Evolutionary conservation across 371 early-diverging fungal genomes (phyloP).

Genomic region (Capniomyces stellatus): DNA sequence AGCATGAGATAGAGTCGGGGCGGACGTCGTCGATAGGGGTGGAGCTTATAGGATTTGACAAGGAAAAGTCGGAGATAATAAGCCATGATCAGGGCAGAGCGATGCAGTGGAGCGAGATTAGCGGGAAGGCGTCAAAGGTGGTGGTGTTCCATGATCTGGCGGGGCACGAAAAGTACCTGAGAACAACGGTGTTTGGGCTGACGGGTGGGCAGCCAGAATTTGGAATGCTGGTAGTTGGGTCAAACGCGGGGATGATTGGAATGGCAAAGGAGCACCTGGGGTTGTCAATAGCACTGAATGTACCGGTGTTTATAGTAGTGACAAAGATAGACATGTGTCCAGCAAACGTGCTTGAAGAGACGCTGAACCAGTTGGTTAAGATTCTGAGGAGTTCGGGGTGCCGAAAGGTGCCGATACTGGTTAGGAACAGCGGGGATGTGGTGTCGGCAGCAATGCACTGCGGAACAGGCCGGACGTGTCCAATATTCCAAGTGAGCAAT

Average conservation of each 20-base stretch:
- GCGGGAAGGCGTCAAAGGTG: constrained; percentile 53
- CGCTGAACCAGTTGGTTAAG: constrained; percentile 60
- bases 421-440: constrained; percentile 56
- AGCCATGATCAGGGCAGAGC: constrained; percentile 32
- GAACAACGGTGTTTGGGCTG: constrained; percentile 87
- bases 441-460: constrained; percentile 54
- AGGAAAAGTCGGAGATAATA: constrained; percentile 15
- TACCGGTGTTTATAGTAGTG: constrained; percentile 77
- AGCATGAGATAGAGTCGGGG: constrained; percentile 84
- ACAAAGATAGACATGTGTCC: constrained; percentile 90
- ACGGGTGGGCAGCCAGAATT: constrained; percentile 78
- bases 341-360: constrained; percentile 56
- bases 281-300: constrained; percentile 58
- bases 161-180: constrained; percentile 84
- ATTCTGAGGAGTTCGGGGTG: constrained; percentile 75
- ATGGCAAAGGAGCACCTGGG: constrained; percentile 93
- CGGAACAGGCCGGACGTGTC: constrained; percentile 73
- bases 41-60: constrained; percentile 77
- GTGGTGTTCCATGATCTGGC: constrained; percentile 76
- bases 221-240: constrained; percentile 79
- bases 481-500: constrained; percentile 84
- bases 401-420: constrained; percentile 77
- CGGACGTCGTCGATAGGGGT: constrained; percentile 80
- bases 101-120: constrained; percentile 67
- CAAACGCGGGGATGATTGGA: constrained; percentile 80